These are phyloP conservation scores for Wickerhamomyces bisporus DNA, from an alignment of 805 yeast genomes.

Conservation along the genomic window DNA sequence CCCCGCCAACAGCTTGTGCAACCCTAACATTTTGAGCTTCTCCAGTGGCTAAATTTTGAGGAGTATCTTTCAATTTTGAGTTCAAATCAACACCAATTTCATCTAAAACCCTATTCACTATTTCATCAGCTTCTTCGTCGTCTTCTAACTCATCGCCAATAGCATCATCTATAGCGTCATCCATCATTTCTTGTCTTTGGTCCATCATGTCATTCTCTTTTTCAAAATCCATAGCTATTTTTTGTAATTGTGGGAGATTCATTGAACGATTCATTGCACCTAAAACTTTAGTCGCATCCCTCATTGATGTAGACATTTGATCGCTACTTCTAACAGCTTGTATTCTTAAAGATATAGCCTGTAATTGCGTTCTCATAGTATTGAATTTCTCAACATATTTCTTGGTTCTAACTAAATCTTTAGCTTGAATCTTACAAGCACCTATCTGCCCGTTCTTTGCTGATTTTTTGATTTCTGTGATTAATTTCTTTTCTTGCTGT, in stretches of 20 bases:
- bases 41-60: constrained; percentile 30
- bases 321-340: constrained; percentile 90
- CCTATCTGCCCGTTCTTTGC: constrained; percentile 87
- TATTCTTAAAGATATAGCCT: constrained; percentile 86
- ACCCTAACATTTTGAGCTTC: constrained; percentile 32
- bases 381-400: constrained; percentile 80
- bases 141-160: constrained; percentile 89
- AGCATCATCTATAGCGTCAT: constrained; percentile 94
- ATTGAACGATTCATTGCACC: constrained; percentile 84
- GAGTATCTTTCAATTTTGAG: constrained; percentile 41
- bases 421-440: constrained; percentile 92
- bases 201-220: constrained; percentile 95
- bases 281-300: constrained; percentile 82
- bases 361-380: constrained; percentile 89
- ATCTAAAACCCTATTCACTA: constrained; percentile 86
- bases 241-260: constrained; percentile 85
- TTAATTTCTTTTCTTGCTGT: constrained; percentile 84
- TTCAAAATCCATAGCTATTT: constrained; percentile 93
- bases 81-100: constrained; percentile 89
- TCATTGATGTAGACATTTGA: constrained; percentile 93
- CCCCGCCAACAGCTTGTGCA: constrained; percentile 54
- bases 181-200: constrained; percentile 98
- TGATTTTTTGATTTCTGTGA: constrained; percentile 80
- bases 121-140: constrained; percentile 87
- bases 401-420: constrained; percentile 87